A percentile compares a stretch with the other conserved stretches of the same genome.
phyloP scores from a whole-genome alignment of 2,329 filamentous ascomycete genomes.

The Cylindrodendrum hubeiense region DNA sequence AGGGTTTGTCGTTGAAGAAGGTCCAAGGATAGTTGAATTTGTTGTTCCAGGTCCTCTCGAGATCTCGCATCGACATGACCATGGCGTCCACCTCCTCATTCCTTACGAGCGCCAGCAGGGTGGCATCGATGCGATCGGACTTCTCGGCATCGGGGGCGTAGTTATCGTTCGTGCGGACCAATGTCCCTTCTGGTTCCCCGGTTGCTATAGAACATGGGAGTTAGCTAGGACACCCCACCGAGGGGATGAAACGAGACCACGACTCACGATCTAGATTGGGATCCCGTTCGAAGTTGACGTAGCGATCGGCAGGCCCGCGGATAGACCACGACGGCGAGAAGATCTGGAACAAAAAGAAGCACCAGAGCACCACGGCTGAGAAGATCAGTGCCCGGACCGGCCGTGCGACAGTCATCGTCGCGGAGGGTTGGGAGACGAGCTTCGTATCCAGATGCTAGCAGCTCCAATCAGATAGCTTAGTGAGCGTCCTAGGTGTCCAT shows the following conservation, averaged over 20 bases:
- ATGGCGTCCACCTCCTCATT: slow-evolving; percentile 90
- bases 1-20: slow-evolving; percentile 97
- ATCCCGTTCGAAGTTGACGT: slow-evolving; percentile 77
- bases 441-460: slow-evolving; percentile 3
- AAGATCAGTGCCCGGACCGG: slow-evolving; percentile 85
- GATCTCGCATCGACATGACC: slow-evolving; percentile 87
- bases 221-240: slow-evolving; percentile 30
- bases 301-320: slow-evolving; percentile 55
- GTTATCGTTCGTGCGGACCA: slow-evolving; percentile 80
- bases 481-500: slow-evolving; percentile 36
- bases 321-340: slow-evolving; percentile 68
- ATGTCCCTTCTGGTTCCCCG: slow-evolving; percentile 82
- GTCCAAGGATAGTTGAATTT: slow-evolving; percentile 99
- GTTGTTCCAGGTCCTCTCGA: slow-evolving; percentile 95
- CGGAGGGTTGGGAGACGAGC: slow-evolving; percentile 14
- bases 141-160: slow-evolving; percentile 83
- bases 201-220: slow-evolving; percentile 69
- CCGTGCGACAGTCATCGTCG: slow-evolving; percentile 84
- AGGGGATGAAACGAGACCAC: not conserved
- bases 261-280: slow-evolving; percentile 87
- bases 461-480: slow-evolving; percentile 7
- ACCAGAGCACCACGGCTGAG: slow-evolving; percentile 77
- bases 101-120: slow-evolving; percentile 89
- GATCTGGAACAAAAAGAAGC: slow-evolving; percentile 84
- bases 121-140: slow-evolving; percentile 91